Base-by-base conservation (phyloP, 345 rosid genomes). In the Camelina laxa region DNA sequence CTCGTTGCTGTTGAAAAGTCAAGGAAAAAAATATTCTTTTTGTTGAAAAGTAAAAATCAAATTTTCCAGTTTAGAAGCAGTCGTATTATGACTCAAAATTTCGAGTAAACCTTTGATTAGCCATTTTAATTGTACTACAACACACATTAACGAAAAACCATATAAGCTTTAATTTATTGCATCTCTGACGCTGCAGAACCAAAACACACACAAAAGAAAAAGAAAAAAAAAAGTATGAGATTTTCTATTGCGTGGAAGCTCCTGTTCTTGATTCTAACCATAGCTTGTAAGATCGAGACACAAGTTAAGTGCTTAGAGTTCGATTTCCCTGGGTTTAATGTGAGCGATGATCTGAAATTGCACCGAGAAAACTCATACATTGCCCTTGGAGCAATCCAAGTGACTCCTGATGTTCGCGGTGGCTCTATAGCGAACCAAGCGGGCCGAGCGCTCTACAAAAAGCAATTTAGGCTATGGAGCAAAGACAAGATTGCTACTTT, bases 371-470 rank as follows among this genome's bases (percentile, higher is more conserved):
- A 65, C 39, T 81, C 91, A 15, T 22, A 20, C 21, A 27, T 83
- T 19, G 73, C 3, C 21, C 3, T 2, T 0, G 48, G 5, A 3
- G 86, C 95, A 15, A 80, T 90, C 77, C 92, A 90, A 80, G 92
- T 92, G 50, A 87, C 94, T 7, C 80, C 71, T 1, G 96, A 90
- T 59, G 48, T 12, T 49, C 27, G 0, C 1, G 87, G 79, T 38
- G 74, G 7, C 3, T 0, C 81, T 0, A 73, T 83, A 0, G 15
- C 4, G 1, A 72, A 88, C 69, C 6, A 0, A 3, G 70, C 85
- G 0, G 94, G 96, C 15, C 67, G 92, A 7, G 75, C 68, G 0
- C 57, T 86, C 39, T 84, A 82, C 85, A 9, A 7, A 1, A 2
- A 30, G 15, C 80, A 44, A 11, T 84, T 88, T 83, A 81, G 60